Base-by-base conservation (phyloP, 2,329 filamentous ascomycete species). In the Neopestalotiopsis clavispora region DNA sequence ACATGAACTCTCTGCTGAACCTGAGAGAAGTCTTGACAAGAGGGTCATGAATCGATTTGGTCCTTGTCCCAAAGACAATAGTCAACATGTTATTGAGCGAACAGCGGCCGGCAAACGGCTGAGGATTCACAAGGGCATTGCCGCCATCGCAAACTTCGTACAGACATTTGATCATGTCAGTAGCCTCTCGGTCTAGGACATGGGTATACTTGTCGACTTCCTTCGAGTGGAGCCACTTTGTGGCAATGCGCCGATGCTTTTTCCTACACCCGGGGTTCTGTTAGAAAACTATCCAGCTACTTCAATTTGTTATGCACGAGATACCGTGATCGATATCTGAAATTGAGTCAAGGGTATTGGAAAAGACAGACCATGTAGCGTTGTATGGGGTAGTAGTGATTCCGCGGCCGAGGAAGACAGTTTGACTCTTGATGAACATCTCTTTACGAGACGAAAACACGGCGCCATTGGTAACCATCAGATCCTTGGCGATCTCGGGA, bases 381-480 rank as follows among this genome's bases (percentile, higher is more conserved):
- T 69, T 67, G 28, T 70, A 69, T 10, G 67, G 67, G 4, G 69
- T 70, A 4, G 67, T 52, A 20, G 69, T 70, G 23, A 70, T 67
- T 4, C 69, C 69, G 4, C 69, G 67, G 23, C 65, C 69, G n/a
- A 56, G 56, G 4, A 70, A 69, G 7, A 70, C 59, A 14, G 61
- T 65, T n/a, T 65, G 67, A 40, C 69, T 69, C 57, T 70, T 69
- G 65, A 70, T 68, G 49, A 69, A 70, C 69, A 70, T 70, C 20
- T 69, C 67, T 40, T 69, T 70, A 17, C 69, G 67, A 1, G 69
- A 69, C 10, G 67, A 70, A 30, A 67, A 67, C 1, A 67, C 45
- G 28, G 65, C 12, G 1, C 69, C 67, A 23, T 69, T 69, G 3
- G 67, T 67, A 1, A 69, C 61, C 64, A 70, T 67, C 13, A 70